Conservation (phyloP, 495 filamentous ascomycete species). For the Penicillium robsamsonii region DNA sequence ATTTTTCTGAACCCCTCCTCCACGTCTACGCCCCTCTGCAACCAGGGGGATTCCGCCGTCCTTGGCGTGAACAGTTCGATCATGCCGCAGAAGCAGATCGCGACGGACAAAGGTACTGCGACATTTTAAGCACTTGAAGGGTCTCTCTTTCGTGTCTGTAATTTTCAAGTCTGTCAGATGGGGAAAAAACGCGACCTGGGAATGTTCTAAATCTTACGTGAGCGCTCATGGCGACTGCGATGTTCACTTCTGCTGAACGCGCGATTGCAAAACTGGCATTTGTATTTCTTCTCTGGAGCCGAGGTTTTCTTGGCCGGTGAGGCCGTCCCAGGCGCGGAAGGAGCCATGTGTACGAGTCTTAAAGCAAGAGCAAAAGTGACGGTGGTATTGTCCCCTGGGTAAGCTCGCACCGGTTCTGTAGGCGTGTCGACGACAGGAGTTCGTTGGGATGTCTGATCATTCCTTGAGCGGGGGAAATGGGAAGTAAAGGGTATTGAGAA, state of each 20-base stretch:
- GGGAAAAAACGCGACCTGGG: conserved; percentile 3
- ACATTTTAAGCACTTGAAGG: conserved; percentile 98
- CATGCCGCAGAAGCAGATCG: conserved; percentile 93
- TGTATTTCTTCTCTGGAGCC: conserved; percentile 93
- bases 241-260: conserved; percentile 98
- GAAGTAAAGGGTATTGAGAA: conserved; percentile 35
- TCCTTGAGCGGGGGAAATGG: conserved; percentile 43
- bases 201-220: conserved; percentile 68
- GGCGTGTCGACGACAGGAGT: conserved; percentile 46
- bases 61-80: conserved; percentile 97
- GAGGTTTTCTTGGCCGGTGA: conserved; percentile 58
- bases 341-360: conserved; percentile 49
- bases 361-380: conserved; percentile 35
- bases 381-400: conserved; percentile 53
- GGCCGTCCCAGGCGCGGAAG: conserved; percentile 62
- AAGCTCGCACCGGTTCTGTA: conserved; percentile 52
- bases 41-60: conserved; percentile 94
- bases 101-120: conserved; percentile 97
- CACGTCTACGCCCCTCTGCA: conserved; percentile 88
- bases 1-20: conserved; percentile 59
- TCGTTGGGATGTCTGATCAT: conserved; percentile 51
- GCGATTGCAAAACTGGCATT: conserved; percentile 97
- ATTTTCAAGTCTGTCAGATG: conserved; percentile 6
- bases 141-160: conserved; percentile 95
- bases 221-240: conserved; percentile 93